Evolutionary conservation across 1,284 basidiomycete species (phyloP), one percentile per base, ranked within the genome.

Genomic region (Cyathus pygmaeus): DNA sequence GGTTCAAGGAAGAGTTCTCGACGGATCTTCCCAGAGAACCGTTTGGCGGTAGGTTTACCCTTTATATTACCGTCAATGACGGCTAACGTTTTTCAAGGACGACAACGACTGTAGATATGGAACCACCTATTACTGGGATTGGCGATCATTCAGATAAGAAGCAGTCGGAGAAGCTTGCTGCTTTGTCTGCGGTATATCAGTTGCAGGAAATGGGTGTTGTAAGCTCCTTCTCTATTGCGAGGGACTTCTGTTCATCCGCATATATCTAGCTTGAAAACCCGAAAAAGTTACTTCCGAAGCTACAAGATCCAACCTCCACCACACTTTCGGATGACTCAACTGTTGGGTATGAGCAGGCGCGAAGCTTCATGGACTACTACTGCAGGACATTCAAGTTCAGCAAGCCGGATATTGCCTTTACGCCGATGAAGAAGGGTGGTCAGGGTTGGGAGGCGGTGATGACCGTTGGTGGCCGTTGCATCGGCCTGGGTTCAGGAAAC

Each of bases 331-430:
- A 96, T 71, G 89, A 89, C 26, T 84, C 88, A 4, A 69, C 79
- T 27, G 85, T 97, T 65, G 83, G 81, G 7, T 90, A 91, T 53
- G 94, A 96, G 60, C 86, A 87, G 53, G 95, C 95, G 0, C 89
- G 92, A 57, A 89, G 89, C 65, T 99, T 98, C 79, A 96, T 98
- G 90, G 95, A 96, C 68, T 99, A 93, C 73, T 98, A 98, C 74
- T 98, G 95, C 76, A 87, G 89, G 47, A 85, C 89, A 42, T 98
- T 91, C 76, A 82, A 83, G 36, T 96, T 96, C 69, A 84, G 85
- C n/a, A 89, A 88, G 67, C 95, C 96, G 2, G 93, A 95, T 55
- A 80, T 98, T 60, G 81, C 85, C 19, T 92, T 87, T 65, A 76
- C 81, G 49, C 65, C 75, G 75, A 54, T 64, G 61, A 60, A 61